Conservation (phyloP, 768 basidiomycete species). For the Tephrocybe sp. region DNA sequence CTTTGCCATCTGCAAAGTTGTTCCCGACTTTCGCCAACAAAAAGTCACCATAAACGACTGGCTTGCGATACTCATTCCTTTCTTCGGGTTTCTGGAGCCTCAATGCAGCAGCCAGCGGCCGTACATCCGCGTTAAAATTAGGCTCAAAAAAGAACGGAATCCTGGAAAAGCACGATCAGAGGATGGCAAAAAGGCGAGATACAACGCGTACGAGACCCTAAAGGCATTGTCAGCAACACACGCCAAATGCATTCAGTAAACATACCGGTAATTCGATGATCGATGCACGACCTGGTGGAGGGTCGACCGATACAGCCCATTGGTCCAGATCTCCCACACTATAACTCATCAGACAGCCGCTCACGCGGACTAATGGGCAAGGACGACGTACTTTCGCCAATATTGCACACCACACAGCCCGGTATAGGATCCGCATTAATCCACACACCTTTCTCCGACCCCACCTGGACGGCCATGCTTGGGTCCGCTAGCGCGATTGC, state of each 20-base stretch:
- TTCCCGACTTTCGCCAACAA: slow-evolving; percentile 67
- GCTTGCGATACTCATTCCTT: slow-evolving; percentile 26
- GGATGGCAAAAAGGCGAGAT: not conserved
- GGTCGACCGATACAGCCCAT: slow-evolving; percentile 82
- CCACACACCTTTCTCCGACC: slow-evolving; percentile 66
- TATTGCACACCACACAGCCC: slow-evolving; percentile 86
- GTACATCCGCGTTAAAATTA: slow-evolving; percentile 70
- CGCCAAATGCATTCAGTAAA: slow-evolving; percentile 20
- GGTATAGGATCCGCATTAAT: slow-evolving; percentile 83
- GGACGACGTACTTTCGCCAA: slow-evolving; percentile 76
- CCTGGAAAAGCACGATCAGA: slow-evolving; percentile 32
- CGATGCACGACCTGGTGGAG: slow-evolving; percentile 87
- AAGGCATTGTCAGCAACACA: not conserved
- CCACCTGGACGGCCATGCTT: slow-evolving; percentile 50
- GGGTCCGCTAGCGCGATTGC: slow-evolving; percentile 24
- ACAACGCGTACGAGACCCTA: slow-evolving; percentile 68
- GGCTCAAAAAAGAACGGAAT: slow-evolving; percentile 96
- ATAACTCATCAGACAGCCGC: too few species aligned
- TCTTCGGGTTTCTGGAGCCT: slow-evolving; percentile 36
- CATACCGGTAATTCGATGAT: slow-evolving; percentile 66
- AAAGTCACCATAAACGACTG: slow-evolving; percentile 79
- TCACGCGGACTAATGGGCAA: not conserved
- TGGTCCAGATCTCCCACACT: slow-evolving; percentile 95
- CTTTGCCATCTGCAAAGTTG: slow-evolving; percentile 60
- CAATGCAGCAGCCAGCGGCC: slow-evolving; percentile 62